Evolutionary conservation across 768 basidiomycete genomes (phyloP).

Genomic region (Leccinum uliginosum): DNA sequence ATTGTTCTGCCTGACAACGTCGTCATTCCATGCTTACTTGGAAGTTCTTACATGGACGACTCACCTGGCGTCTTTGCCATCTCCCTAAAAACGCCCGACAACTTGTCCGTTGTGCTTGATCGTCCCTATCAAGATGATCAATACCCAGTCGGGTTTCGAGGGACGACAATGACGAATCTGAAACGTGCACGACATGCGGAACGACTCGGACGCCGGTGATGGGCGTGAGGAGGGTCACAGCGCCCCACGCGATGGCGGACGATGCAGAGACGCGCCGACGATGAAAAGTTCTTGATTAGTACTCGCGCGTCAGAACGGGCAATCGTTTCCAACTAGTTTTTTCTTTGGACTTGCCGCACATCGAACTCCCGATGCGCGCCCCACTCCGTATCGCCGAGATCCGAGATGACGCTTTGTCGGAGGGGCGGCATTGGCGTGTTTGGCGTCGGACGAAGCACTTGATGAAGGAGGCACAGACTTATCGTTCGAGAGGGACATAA

Average conservation of each 20-base stretch:
- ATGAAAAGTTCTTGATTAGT: slow-evolving; percentile 85
- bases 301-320: not conserved
- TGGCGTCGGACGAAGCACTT: slow-evolving; percentile 37
- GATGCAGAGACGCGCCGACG: slow-evolving; percentile 78
- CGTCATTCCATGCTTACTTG: not conserved
- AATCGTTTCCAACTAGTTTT: not conserved
- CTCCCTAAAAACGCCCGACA: slow-evolving; percentile 63
- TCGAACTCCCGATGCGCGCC: slow-evolving; percentile 68
- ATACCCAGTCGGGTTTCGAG: not conserved
- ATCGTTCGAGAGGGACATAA: no score
- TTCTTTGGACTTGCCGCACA: slow-evolving; percentile 50
- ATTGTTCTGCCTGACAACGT: slow-evolving; percentile 34
- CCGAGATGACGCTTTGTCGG: slow-evolving; percentile 59
- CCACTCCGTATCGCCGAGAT: slow-evolving; percentile 88
- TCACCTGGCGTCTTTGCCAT: slow-evolving; percentile 49
- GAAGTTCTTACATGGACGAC: slow-evolving; percentile 2
- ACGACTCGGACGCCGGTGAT: no score
- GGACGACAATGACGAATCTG: slow-evolving; percentile 47
- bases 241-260: slow-evolving; percentile 82
- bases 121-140: slow-evolving; percentile 50
- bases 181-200: slow-evolving; percentile 66
- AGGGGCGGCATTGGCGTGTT: slow-evolving; percentile 63
- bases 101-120: slow-evolving; percentile 75
- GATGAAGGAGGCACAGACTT: slow-evolving; percentile 24
- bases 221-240: slow-evolving; percentile 54